Percentiles rank a stretch among this genome's conserved stretches.
phyloP scores from a whole-genome alignment of 106 monocot species.

The Iris macrosiphon region DNA sequence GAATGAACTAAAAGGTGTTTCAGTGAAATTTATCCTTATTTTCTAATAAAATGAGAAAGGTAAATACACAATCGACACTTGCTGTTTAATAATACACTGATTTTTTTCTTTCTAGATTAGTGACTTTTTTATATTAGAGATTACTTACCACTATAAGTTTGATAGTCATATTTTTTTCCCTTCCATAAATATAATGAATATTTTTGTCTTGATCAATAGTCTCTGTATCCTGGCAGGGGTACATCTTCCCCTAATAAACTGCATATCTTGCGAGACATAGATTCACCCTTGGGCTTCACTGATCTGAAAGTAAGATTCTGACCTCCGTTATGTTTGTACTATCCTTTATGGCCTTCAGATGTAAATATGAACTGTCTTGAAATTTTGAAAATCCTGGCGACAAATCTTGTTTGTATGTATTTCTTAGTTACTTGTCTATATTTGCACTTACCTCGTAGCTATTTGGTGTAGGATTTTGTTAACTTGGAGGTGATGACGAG shows the following conservation, averaged over 20 bases:
- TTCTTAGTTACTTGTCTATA: not conserved
- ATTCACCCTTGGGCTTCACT: constrained; percentile 39
- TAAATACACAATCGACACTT: too few species aligned
- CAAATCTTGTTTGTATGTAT: not conserved
- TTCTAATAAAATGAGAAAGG: too few species aligned
- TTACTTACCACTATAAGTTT: not conserved
- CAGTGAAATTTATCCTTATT: too few species aligned
- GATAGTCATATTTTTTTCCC: not conserved
- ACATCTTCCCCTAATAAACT: constrained; percentile 30
- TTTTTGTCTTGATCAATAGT: not conserved
- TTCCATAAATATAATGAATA: not conserved
- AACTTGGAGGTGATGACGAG: constrained; percentile 50
- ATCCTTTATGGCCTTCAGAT: not conserved
- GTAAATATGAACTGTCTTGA: not conserved
- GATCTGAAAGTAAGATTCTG: constrained; percentile 64
- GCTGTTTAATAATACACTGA: too few species aligned
- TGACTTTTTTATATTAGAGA: too few species aligned
- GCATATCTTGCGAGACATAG: constrained; percentile 32
- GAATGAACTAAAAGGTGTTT: too few species aligned
- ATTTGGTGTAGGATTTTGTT: constrained; percentile 10
- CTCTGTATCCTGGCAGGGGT: constrained; percentile 30
- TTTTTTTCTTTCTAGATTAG: too few species aligned
- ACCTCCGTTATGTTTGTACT: too few species aligned
- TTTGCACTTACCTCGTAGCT: not conserved
- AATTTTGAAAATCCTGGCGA: not conserved